phyloP scores from a whole-genome alignment of 257 asterid genomes.

The Coffea canephora region DNA sequence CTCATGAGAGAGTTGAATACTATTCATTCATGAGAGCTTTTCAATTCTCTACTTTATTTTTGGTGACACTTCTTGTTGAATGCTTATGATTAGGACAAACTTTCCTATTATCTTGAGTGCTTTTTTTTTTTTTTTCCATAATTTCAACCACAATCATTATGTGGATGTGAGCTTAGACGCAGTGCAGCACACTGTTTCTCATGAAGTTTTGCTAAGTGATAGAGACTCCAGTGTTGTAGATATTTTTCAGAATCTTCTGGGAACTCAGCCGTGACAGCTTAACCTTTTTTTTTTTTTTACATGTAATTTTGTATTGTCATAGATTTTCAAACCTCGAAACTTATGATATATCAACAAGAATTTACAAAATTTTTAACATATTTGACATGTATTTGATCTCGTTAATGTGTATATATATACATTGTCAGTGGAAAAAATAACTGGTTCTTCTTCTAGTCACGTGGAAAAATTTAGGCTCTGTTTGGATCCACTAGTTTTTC shows the following conservation, averaged over 20 bases:
- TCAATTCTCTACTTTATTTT: background rate
- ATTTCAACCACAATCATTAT: constrained; percentile 20
- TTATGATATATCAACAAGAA: too few species aligned
- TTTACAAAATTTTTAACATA: too few species aligned
- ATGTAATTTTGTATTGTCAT: too few species aligned
- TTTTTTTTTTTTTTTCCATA: background rate
- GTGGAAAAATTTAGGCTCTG: too few species aligned
- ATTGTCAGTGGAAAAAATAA: too few species aligned
- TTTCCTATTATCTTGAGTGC: constrained; percentile 6
- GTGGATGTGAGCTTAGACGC: background rate
- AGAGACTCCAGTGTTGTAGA: background rate
- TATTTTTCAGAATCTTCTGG: background rate
- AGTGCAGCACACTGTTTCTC: background rate
- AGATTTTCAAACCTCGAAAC: too few species aligned
- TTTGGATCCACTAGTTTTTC: too few species aligned
- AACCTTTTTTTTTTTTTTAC: too few species aligned
- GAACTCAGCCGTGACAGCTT: background rate
- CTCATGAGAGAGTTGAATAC: background rate
- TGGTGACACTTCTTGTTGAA: constrained; percentile 3
- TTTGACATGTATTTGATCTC: too few species aligned
- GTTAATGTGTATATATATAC: too few species aligned
- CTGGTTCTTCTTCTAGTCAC: too few species aligned
- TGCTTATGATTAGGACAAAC: constrained; percentile 6
- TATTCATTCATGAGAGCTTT: background rate
- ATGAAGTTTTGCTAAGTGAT: background rate